Evolutionary conservation across 169 alveolate species (phyloP), one percentile per base, ranked within the genome.

Genomic region (Cardiosporidium cionae): DNA sequence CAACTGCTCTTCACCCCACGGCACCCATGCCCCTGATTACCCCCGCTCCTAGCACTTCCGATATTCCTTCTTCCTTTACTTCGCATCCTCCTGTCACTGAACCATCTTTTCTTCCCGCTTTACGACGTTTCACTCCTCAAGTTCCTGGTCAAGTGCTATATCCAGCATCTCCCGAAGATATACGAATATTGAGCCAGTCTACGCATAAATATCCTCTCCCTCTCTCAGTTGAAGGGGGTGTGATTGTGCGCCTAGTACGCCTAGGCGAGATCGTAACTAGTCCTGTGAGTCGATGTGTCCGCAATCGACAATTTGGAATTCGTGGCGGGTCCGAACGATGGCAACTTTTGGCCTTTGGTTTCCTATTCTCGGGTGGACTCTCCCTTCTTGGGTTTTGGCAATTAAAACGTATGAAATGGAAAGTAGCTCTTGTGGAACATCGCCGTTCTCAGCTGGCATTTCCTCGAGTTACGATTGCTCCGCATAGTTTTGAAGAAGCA

Each of bases 351-450:
- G 75, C 80, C 73, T 85, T 70, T 3, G 89, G 82, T 62, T 66
- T 70, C 35, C 76, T 71, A 32, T 74, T 27, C 33, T 36, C 76
- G 37, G 25, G 68, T 33, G 32, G 54, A 35, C 64, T 76, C 67
- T 66, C 72, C 35, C 72, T 76, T n/a, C 77, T 89, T 76, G 94
- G 94, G 35, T 37, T 78, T 37, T 89, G 94, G 94, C 94, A 89
- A 72, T 78, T 87, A 64, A 78, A 74, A 27, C 82, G 92, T 35
- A 82, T 86, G 81, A 81, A 78, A 44, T 85, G 87, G 87, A 89
- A 89, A 69, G 74, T 67, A 28, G 79, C 86, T 35, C 62, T 87
- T 28, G 74, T 84, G 36, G 80, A 84, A 65, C 80, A 84, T 68
- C 76, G 81, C 33, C 76, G 74, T 72, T 65, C 62, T 37, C 84